These are phyloP conservation scores for Coemansia sp. DNA, from an alignment of 192 early-diverging fungal species.

Conservation along the genomic window DNA sequence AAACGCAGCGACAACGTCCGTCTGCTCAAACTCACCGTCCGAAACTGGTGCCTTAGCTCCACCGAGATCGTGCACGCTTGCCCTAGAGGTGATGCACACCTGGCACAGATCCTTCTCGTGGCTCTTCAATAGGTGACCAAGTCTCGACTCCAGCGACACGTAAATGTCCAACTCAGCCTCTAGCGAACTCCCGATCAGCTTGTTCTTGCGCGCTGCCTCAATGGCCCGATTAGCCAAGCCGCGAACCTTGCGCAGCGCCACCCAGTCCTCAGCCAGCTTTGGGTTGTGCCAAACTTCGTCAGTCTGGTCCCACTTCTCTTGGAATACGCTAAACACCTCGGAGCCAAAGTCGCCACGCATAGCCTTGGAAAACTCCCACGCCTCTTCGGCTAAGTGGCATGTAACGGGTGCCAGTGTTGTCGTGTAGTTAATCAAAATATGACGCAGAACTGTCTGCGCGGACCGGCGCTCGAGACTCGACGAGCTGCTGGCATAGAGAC, in stretches of 20 bases:
- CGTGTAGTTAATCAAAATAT: slow-evolving; percentile 64
- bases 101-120: slow-evolving; percentile 26
- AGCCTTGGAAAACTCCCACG: slow-evolving; percentile 62
- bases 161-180: slow-evolving; percentile 47
- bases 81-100: slow-evolving; percentile 34
- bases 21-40: slow-evolving; percentile 10
- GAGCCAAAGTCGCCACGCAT: slow-evolving; percentile 41
- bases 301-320: slow-evolving; percentile 59
- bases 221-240: slow-evolving; percentile 40
- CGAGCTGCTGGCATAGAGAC: slow-evolving; percentile 62
- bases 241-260: slow-evolving; percentile 34
- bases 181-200: slow-evolving; percentile 47
- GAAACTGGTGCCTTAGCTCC: neutral
- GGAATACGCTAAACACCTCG: slow-evolving; percentile 58
- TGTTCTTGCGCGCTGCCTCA: slow-evolving; percentile 42
- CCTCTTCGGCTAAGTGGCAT: slow-evolving; percentile 70
- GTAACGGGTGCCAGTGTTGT: slow-evolving; percentile 64
- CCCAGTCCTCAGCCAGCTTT: slow-evolving; percentile 39
- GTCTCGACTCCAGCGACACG: slow-evolving; percentile 22
- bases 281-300: slow-evolving; percentile 28
- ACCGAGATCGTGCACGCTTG: slow-evolving; percentile 13
- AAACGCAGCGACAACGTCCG: slow-evolving; percentile 19
- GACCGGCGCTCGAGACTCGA: slow-evolving; percentile 54
- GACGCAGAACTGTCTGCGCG: slow-evolving; percentile 64
- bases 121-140: slow-evolving; percentile 26